Base-by-base conservation (phyloP, 371 early-diverging fungal genomes). In the Syncephalastrum racemosum region DNA sequence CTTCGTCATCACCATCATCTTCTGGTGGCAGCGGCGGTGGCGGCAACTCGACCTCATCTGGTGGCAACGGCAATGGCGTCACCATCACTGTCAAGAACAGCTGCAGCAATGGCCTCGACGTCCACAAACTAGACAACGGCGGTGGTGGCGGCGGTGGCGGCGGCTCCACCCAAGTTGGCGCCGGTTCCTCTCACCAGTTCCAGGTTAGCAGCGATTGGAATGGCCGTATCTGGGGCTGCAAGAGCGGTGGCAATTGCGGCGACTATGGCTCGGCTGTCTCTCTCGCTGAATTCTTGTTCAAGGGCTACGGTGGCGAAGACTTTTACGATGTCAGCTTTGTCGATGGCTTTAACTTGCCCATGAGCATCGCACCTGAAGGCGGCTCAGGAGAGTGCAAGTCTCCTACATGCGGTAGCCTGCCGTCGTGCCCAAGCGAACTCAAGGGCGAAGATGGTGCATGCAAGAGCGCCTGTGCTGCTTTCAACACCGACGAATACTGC, bases 241-340 rank as follows among this genome's bases (percentile, higher is more conserved):
- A n/a, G n/a, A n/a, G n/a, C n/a, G n/a, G n/a, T n/a, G n/a, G n/a
- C n/a, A n/a, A n/a, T n/a, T n/a, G n/a, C n/a, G n/a, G n/a, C n/a
- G n/a, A n/a, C n/a, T n/a, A n/a, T n/a, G n/a, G n/a, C n/a, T n/a
- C n/a, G n/a, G n/a, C n/a, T n/a, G n/a, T n/a, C n/a, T n/a, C n/a
- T 4, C 53, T 73, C 31, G 74, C 74, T 12, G 74, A 73, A 46
- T 70, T 73, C 59, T 61, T 47, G 27, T 55, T 73, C 20, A 51
- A 46, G 6, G 55, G 61, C 27, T 51, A 56, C 3, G 48, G 51
- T 22, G 63, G 68, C 19, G 56, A 62, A 8, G 74, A 73, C 36
- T 73, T 65, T 23, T 73, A 73, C 23, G 74, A 73, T 55, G 63
- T 73, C 2, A 70, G 70, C 0, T 66, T 73, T 63, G 66, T 65